Evolutionary conservation across 2,329 filamentous ascomycete species (phyloP).

Genomic region (Aspergillus caelatus): DNA sequence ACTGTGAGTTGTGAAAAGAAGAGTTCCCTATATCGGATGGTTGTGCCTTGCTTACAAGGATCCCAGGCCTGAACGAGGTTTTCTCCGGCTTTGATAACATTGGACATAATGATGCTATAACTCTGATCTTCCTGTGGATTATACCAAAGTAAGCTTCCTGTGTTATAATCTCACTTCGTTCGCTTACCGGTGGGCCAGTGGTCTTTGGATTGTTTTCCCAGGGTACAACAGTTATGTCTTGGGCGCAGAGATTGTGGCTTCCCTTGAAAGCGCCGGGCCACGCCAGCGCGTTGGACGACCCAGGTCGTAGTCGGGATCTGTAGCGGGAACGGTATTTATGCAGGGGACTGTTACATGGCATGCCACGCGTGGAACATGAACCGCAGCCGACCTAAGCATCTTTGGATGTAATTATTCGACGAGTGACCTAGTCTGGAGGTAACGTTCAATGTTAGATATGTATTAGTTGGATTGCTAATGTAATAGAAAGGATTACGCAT

Average conservation of each 20-base stretch:
- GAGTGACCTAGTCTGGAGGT: neutral
- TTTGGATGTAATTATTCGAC: neutral
- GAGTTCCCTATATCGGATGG: neutral
- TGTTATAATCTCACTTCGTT: neutral
- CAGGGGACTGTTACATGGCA: neutral
- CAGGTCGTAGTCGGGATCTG: slow-evolving; percentile 30
- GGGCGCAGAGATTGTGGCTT: slow-evolving; percentile 63
- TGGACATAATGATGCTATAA: slow-evolving; percentile 60
- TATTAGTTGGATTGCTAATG: neutral
- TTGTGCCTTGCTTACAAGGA: neutral
- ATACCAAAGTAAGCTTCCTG: slow-evolving; percentile 63
- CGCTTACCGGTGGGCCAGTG: slow-evolving; percentile 46
- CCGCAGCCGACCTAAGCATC: neutral
- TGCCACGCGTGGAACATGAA: neutral
- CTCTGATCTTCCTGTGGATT: slow-evolving; percentile 63
- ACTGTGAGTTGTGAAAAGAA: slow-evolving; percentile 54
- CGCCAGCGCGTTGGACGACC: slow-evolving; percentile 29
- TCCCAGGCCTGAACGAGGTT: slow-evolving; percentile 59
- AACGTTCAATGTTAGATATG: neutral
- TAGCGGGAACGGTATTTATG: neutral
- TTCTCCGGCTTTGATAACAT: slow-evolving; percentile 64
- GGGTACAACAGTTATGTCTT: slow-evolving; percentile 64
- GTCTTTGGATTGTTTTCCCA: slow-evolving; percentile 66
- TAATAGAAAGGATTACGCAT: neutral
- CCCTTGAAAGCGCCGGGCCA: slow-evolving; percentile 48